Conservation (phyloP, 2,329 filamentous ascomycete species). For the Paraphaeosphaeria minitans region DNA sequence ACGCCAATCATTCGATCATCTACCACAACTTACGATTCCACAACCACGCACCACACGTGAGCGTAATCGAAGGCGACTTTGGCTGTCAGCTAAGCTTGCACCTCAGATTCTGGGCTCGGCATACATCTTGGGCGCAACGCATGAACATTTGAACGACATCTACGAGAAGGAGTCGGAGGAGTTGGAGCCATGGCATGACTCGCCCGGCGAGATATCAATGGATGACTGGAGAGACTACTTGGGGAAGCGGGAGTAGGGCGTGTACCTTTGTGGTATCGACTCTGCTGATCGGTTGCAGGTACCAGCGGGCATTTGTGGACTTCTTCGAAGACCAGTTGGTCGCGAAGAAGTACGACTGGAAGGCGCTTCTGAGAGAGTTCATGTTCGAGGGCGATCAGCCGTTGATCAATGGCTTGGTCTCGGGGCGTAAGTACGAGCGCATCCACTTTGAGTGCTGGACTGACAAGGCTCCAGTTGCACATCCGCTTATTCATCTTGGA, state of each 20-base stretch:
- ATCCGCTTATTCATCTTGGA: slow-evolving; percentile 92
- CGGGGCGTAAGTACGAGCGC: slow-evolving; percentile 66
- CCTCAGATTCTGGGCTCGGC: slow-evolving; percentile 75
- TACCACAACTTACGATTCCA: slow-evolving; percentile 76
- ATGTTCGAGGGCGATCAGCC: slow-evolving; percentile 76
- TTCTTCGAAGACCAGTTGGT: slow-evolving; percentile 94
- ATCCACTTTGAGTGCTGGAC: slow-evolving; percentile 7
- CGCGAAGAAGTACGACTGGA: slow-evolving; percentile 80
- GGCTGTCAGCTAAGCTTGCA: slow-evolving; percentile 36
- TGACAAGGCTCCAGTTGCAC: slow-evolving; percentile 65
- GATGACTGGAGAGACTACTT: slow-evolving; percentile 88
- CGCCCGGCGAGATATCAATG: slow-evolving; percentile 80
- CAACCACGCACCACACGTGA: slow-evolving; percentile 80
- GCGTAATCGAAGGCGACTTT: slow-evolving; percentile 31
- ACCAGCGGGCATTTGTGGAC: slow-evolving; percentile 89
- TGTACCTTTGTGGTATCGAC: background rate
- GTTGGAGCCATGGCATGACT: slow-evolving; percentile 80
- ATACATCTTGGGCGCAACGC: slow-evolving; percentile 79
- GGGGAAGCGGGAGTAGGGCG: slow-evolving; percentile 68
- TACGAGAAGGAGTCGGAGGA: slow-evolving; percentile 77
- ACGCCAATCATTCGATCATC: slow-evolving; percentile 84
- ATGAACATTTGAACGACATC: slow-evolving; percentile 74
- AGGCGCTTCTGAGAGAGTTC: slow-evolving; percentile 74
- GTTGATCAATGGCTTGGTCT: slow-evolving; percentile 78
- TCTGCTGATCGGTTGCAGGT: slow-evolving; percentile 52